A percentile compares a stretch with the other conserved stretches of the same genome.
These are phyloP conservation scores for Russula virescens DNA, from an alignment of 768 basidiomycete species.

Conservation along the genomic window DNA sequence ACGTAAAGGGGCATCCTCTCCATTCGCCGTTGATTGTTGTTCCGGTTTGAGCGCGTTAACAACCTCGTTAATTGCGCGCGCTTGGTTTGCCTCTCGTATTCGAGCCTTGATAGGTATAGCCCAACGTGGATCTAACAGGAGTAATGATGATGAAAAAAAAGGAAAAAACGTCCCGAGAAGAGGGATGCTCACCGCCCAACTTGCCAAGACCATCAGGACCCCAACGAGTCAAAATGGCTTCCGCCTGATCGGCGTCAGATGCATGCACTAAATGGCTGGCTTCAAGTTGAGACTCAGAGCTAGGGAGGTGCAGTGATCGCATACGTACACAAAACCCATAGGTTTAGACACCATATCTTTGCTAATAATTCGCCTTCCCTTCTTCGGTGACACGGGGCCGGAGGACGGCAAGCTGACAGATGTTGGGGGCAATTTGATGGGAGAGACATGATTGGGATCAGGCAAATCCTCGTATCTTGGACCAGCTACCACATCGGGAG, in stretches of 20 bases:
- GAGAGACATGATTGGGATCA: slow-evolving; percentile 31
- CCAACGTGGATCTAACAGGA: slow-evolving; percentile 73
- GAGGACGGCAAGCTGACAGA: slow-evolving; percentile 32
- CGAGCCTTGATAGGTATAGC: slow-evolving; percentile 81
- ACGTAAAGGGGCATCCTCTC: slow-evolving; percentile 53
- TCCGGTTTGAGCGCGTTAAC: slow-evolving; percentile 63
- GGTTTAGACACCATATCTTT: slow-evolving; percentile 89
- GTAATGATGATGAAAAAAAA: slow-evolving; percentile 24
- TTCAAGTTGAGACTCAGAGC: slow-evolving; percentile 24
- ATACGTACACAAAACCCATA: slow-evolving; percentile 74
- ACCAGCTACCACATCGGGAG: slow-evolving; percentile 46
- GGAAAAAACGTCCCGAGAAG: slow-evolving; percentile 13
- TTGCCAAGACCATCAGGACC: slow-evolving; percentile 86
- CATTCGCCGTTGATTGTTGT: slow-evolving; percentile 36
- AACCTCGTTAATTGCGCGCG: slow-evolving; percentile 70
- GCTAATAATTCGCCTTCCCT: slow-evolving; percentile 67
- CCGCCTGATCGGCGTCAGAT: slow-evolving; percentile 83
- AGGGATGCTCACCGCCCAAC: slow-evolving; percentile 59
- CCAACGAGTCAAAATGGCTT: slow-evolving; percentile 83
- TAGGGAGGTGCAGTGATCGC: slow-evolving; percentile 20
- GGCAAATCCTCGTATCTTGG: slow-evolving; percentile 62
- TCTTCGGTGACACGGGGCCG: slow-evolving; percentile 35
- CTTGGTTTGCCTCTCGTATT: slow-evolving; percentile 60
- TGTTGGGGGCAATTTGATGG: slow-evolving; percentile 17
- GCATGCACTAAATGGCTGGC: slow-evolving; percentile 84